Base-by-base conservation (phyloP, 192 early-diverging fungal species). In the Obelidium mucronatum region DNA sequence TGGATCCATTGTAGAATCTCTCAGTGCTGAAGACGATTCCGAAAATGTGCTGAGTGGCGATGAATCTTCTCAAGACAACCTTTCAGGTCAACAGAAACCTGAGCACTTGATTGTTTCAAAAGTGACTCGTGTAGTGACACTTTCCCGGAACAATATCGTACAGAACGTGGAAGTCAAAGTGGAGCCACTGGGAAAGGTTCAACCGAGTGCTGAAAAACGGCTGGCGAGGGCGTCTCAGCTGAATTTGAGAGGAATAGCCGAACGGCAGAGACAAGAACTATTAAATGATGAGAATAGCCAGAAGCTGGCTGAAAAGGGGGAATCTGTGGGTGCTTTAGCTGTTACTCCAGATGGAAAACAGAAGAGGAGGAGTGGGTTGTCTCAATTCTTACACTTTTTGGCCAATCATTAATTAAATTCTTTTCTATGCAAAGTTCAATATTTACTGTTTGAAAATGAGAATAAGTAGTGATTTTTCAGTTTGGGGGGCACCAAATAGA, bases 361-460 rank as follows among this genome's bases (percentile, higher is more conserved):
- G 36, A 72, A 72, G 55, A 54, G 69, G 69, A 54, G 54, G 55
- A 72, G 69, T 72, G 69, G 69, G 53, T 37, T 72, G 55, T 36
- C 52, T 54, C 19, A 33, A 5, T 72, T 72, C n/a, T 72, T 72
- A 35, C 28, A 72, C 17, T 72, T 72, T 39, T 40, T 72, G 35
- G 36, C 55, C 4, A 55, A 37, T 58, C 28, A 35, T 56, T 72
- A 30, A 58, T n/a, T 34, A 22, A 15, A 24, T 67, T 53, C 36
- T 15, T 15, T 48, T 48, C 8, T 48, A 19, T 48, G n/a, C n/a
- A n/a, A n/a, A n/a, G n/a, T n/a, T n/a, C n/a, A n/a, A n/a, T n/a
- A n/a, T n/a, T n/a, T n/a, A n/a, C n/a, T n/a, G n/a, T n/a, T n/a
- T n/a, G n/a, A n/a, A n/a, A n/a, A n/a, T n/a, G n/a, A n/a, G n/a